Percentiles rank a stretch among this genome's conserved stretches.
phyloP scores from a whole-genome alignment of 192 early-diverging fungal species.

The Phycomyces blakesleeanus region DNA sequence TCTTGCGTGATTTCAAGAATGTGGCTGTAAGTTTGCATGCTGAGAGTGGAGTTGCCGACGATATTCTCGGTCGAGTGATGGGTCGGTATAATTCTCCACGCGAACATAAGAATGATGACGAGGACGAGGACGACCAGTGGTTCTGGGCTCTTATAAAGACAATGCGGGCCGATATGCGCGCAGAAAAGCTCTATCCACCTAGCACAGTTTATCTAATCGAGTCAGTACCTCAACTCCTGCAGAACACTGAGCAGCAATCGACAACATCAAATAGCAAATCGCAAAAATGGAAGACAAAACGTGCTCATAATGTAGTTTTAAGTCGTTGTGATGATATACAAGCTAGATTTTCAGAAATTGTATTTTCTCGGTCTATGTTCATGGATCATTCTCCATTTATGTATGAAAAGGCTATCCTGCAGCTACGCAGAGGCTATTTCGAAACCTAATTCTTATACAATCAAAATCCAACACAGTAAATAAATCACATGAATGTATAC shows the following conservation, averaged over 20 bases:
- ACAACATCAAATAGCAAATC: conserved; percentile 16
- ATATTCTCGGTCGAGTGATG: conserved; percentile 57
- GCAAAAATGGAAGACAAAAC: conserved; percentile 33
- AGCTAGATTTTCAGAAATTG: conserved; percentile 71
- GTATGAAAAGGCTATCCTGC: conserved; percentile 54
- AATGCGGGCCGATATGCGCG: conserved; percentile 76
- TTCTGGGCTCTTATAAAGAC: conserved; percentile 81
- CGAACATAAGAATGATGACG: conserved; percentile 24
- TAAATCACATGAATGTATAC: conserved; percentile 1
- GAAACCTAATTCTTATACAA: neutral
- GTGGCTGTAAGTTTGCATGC: conserved; percentile 64
- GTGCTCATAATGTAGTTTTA: conserved; percentile 47
- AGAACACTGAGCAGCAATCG: conserved; percentile 22
- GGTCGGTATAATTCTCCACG: conserved; percentile 27
- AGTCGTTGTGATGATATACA: conserved; percentile 72
- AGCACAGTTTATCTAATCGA: conserved; percentile 66
- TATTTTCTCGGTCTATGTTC: conserved; percentile 78
- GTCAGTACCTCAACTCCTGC: conserved; percentile 44
- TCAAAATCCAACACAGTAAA: neutral
- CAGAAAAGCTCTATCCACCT: conserved; percentile 82
- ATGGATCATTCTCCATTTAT: conserved; percentile 69
- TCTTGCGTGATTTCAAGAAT: conserved; percentile 72
- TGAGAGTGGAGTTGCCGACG: conserved; percentile 57
- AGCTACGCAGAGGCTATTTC: conserved; percentile 33
- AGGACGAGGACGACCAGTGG: conserved; percentile 69